Evolutionary conservation across 192 early-diverging fungal species (phyloP).

Genomic region (Endogone sp.): DNA sequence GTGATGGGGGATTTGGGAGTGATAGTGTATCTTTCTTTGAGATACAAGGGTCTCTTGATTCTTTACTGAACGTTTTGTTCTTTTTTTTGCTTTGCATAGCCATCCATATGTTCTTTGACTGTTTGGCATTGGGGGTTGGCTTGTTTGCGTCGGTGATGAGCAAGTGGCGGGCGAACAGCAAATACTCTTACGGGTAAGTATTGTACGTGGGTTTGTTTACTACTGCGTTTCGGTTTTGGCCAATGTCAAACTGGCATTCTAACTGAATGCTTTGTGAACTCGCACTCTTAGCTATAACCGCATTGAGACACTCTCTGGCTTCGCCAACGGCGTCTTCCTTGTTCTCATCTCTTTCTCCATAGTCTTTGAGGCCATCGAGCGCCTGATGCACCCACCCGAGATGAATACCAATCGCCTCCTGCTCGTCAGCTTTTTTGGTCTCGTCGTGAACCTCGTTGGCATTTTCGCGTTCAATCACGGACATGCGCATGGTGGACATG

Average conservation of each 20-base stretch:
- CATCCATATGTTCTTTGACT: conserved; percentile 98
- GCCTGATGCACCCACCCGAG: conserved; percentile 79
- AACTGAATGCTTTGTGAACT: too few species aligned
- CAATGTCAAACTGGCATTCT: too few species aligned
- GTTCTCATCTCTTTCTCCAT: conserved; percentile 87
- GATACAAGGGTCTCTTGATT: neutral
- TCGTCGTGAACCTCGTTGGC: conserved; percentile 91
- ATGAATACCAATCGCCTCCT: conserved; percentile 84
- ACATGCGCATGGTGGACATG: conserved; percentile 60
- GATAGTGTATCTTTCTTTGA: neutral
- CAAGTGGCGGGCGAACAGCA: conserved; percentile 83
- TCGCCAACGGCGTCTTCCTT: conserved; percentile 89
- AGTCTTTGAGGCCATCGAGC: conserved; percentile 86
- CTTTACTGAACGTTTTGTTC: neutral
- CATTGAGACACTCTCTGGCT: conserved; percentile 90
- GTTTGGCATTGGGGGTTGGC: conserved; percentile 83
- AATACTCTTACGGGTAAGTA: conserved; percentile 69
- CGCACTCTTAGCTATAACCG: conserved; percentile 66
- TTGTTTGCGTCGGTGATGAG: conserved; percentile 85
- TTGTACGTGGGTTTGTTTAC: neutral
- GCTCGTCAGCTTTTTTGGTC: conserved; percentile 82
- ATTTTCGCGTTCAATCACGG: conserved; percentile 91
- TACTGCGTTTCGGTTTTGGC: conserved; percentile 2
- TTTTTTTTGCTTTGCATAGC: conserved; percentile 39
- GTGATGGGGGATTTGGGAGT: neutral